Percentiles rank a stretch among this genome's conserved stretches.
phyloP scores from a whole-genome alignment of 768 basidiomycete genomes.

The Pisolithus microcarpus region DNA sequence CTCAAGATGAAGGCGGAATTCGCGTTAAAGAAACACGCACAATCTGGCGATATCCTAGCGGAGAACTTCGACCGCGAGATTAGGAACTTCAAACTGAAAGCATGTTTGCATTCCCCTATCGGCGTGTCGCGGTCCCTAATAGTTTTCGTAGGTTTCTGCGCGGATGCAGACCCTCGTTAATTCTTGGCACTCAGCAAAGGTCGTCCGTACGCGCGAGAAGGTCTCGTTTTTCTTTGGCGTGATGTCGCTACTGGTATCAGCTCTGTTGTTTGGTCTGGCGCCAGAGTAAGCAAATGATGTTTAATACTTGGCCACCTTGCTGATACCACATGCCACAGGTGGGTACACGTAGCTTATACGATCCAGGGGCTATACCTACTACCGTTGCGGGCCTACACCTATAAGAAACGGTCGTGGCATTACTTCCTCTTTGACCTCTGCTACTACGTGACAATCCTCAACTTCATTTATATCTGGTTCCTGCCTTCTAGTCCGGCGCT shows the following conservation, averaged over 20 bases:
- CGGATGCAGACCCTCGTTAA: constrained; percentile 71
- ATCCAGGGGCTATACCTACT: constrained; percentile 70
- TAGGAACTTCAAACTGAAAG: constrained; percentile 82
- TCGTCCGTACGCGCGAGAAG: constrained; percentile 75
- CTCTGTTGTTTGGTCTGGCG: constrained; percentile 80
- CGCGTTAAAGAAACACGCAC: constrained; percentile 56
- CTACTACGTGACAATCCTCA: constrained; percentile 89
- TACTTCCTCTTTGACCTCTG: constrained; percentile 92
- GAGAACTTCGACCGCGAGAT: constrained; percentile 84
- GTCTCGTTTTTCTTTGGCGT: constrained; percentile 92
- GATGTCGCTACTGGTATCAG: constrained; percentile 77
- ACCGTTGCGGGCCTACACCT: constrained; percentile 74
- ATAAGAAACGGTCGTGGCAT: constrained; percentile 91
- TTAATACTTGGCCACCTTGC: background rate
- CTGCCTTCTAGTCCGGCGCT: constrained; percentile 69
- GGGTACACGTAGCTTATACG: constrained; percentile 86
- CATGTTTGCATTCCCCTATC: background rate
- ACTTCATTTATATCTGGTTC: constrained; percentile 88
- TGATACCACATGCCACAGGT: constrained; percentile 39
- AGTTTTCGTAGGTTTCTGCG: constrained; percentile 52
- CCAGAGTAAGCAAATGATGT: constrained; percentile 56
- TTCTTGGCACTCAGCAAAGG: constrained; percentile 92
- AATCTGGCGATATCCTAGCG: constrained; percentile 54
- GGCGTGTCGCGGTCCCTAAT: constrained; percentile 2
- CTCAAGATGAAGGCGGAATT: constrained; percentile 79